phyloP scores from a whole-genome alignment of 2,329 filamentous ascomycete species.

The Teratosphaeria gauchensis region DNA sequence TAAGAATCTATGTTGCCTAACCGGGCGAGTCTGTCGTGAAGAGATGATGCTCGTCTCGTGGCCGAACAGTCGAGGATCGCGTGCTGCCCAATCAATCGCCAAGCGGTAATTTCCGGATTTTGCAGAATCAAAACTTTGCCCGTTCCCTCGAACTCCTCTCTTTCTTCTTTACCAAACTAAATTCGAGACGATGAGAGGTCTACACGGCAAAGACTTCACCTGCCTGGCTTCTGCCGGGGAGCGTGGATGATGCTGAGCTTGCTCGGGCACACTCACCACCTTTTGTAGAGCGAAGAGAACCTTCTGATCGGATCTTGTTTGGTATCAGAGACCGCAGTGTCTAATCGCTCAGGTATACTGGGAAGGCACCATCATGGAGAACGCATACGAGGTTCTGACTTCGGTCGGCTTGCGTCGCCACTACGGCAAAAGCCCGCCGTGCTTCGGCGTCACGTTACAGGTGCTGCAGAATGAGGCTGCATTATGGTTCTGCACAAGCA shows the following conservation, averaged over 20 bases:
- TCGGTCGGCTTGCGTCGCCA: background rate
- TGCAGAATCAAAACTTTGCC: background rate
- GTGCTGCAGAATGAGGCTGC: background rate
- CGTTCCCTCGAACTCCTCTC: background rate
- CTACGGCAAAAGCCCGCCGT: background rate
- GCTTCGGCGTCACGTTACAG: background rate
- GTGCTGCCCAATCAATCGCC: background rate
- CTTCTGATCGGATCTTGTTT: slow-evolving; percentile 34
- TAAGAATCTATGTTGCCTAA: no score
- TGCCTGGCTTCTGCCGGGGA: slow-evolving; percentile 31
- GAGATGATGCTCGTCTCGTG: no score
- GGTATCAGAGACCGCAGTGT: slow-evolving; percentile 18
- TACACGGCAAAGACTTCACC: slow-evolving; percentile 40
- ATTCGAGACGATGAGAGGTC: slow-evolving; percentile 66
- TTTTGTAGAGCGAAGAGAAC: slow-evolving; percentile 33
- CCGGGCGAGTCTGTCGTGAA: background rate
- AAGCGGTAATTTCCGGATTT: background rate
- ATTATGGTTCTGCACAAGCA: background rate
- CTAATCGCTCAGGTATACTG: background rate
- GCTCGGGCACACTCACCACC: slow-evolving; percentile 38
- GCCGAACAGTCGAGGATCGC: background rate
- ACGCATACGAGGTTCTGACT: background rate
- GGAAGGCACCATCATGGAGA: background rate
- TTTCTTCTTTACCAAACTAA: slow-evolving; percentile 61
- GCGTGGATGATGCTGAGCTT: slow-evolving; percentile 42